phyloP scores from a whole-genome alignment of 1,284 basidiomycete species.

The Ceratobasidium sp. region DNA sequence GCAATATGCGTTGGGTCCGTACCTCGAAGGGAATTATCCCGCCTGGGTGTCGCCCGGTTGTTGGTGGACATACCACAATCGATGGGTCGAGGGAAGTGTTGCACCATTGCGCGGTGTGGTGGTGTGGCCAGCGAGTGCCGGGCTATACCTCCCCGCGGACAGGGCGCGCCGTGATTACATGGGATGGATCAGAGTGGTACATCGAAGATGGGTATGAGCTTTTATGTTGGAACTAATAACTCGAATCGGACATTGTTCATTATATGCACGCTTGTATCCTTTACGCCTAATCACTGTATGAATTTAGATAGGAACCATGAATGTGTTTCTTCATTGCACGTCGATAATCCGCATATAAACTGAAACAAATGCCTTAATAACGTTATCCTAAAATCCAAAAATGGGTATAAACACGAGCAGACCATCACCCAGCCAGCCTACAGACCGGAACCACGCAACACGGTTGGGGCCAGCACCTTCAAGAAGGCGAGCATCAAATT shows the following conservation, averaged over 20 bases:
- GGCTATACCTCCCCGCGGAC: conserved; percentile 30
- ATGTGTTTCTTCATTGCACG: conserved; percentile 29
- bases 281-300: neutral
- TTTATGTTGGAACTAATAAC: conserved; percentile 27
- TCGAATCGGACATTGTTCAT: neutral
- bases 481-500: conserved; percentile 6
- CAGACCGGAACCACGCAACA: conserved; percentile 37
- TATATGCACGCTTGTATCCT: neutral
- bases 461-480: conserved; percentile 35
- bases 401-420: conserved; percentile 37
- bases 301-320: neutral
- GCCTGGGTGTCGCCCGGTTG: conserved; percentile 29
- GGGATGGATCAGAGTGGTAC: conserved; percentile 30
- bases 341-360: conserved; percentile 30
- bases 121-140: conserved; percentile 38
- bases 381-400: conserved; percentile 19
- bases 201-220: conserved; percentile 30
- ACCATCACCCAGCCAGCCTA: conserved; percentile 26
- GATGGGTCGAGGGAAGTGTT: conserved; percentile 16
- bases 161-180: conserved; percentile 37
- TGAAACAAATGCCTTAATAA: conserved; percentile 16
- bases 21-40: conserved; percentile 29
- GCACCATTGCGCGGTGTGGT: conserved; percentile 40
- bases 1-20: conserved; percentile 40
- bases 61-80: conserved; percentile 10